A percentile compares a stretch with the other conserved stretches of the same genome.
Conservation (phyloP, 768 basidiomycete genomes). For the Agaricus sinodeliciosus region DNA sequence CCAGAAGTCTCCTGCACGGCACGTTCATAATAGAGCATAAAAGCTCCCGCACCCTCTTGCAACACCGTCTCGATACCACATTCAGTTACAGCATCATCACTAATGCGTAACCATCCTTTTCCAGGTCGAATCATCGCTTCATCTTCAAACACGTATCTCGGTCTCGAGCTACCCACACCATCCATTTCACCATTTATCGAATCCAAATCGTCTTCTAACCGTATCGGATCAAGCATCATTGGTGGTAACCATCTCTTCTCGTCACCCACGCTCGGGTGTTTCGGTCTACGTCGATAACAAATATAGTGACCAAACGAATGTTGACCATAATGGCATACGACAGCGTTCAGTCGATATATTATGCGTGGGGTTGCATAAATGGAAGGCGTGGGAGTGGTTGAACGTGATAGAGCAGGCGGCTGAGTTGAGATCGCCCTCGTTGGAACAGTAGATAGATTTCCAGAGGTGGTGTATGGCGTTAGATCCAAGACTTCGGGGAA, state of each 20-base stretch:
- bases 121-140: constrained; percentile 36
- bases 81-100: constrained; percentile 77
- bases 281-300: constrained; percentile 81
- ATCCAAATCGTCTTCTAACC: constrained; percentile 19
- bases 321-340: constrained; percentile 90
- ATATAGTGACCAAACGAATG: constrained; percentile 95
- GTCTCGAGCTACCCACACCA: background rate
- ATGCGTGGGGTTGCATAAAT: constrained; percentile 43
- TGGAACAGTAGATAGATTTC: constrained; percentile 65
- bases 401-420: constrained; percentile 24
- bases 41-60: constrained; percentile 66
- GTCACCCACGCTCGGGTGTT: constrained; percentile 29
- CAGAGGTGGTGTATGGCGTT: constrained; percentile 81
- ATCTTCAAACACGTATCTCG: constrained; percentile 12
- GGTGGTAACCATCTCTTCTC: constrained; percentile 32
- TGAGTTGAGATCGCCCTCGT: constrained; percentile 67
- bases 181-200: constrained; percentile 14
- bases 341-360: constrained; percentile 80
- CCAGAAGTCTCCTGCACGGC: constrained; percentile 25
- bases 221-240: constrained; percentile 24
- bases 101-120: constrained; percentile 81
- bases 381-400: constrained; percentile 14
- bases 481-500: constrained; percentile 90
- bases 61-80: constrained; percentile 71
- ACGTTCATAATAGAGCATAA: constrained; percentile 95